These are phyloP conservation scores for Cryptococcus depauperatus DNA, from an alignment of 1,284 basidiomycete genomes.

Conservation along the genomic window DNA sequence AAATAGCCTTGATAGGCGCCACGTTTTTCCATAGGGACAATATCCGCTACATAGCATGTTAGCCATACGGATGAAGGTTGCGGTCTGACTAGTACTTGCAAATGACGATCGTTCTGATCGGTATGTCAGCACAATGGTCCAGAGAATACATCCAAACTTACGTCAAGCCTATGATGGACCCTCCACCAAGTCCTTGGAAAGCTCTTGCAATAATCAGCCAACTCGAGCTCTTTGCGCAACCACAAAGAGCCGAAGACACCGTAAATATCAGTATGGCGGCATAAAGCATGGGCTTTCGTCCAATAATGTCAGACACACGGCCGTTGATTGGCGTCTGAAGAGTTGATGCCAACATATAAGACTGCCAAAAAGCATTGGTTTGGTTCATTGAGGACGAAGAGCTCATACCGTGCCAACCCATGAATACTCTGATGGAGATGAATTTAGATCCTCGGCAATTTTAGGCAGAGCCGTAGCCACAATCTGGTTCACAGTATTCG, in stretches of 20 bases:
- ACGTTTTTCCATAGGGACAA: constrained; percentile 35
- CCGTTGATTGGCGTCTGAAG: constrained; percentile 36
- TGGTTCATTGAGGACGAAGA: not conserved
- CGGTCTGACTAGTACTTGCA: constrained; percentile 12
- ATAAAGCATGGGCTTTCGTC: constrained; percentile 39
- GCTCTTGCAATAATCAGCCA: constrained; percentile 35
- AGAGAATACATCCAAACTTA: constrained; percentile 14
- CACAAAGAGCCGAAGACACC: constrained; percentile 35
- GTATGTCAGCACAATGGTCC: constrained; percentile 1
- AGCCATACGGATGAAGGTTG: not conserved
- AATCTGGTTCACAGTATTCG: constrained; percentile 15
- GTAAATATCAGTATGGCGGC: constrained; percentile 34
- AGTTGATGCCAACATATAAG: constrained; percentile 33
- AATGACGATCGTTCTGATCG: constrained; percentile 15
- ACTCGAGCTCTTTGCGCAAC: constrained; percentile 34
- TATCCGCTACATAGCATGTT: constrained; percentile 23
- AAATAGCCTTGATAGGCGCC: constrained; percentile 45
- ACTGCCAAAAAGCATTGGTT: constrained; percentile 6
- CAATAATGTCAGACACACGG: constrained; percentile 37
- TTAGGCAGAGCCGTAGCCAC: constrained; percentile 28
- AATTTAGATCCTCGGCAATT: constrained; percentile 25
- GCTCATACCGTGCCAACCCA: constrained; percentile 21
- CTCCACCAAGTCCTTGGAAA: constrained; percentile 37
- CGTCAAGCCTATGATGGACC: constrained; percentile 34
- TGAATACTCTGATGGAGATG: constrained; percentile 27